phyloP scores from a whole-genome alignment of 305 asterid genomes.

The Nicotiana rustica region DNA sequence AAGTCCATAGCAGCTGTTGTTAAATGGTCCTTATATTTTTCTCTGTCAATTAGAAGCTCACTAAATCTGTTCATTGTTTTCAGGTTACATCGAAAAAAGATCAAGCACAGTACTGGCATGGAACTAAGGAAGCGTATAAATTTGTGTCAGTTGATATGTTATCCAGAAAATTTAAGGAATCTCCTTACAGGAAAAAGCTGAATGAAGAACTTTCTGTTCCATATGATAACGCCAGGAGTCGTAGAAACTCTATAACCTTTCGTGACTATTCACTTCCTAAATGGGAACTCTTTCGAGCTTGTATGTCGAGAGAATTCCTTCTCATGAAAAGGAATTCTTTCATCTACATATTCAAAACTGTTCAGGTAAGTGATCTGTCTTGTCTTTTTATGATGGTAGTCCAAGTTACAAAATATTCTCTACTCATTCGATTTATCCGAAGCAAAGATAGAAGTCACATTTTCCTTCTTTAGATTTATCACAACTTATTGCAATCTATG shows the following conservation, averaged over 20 bases:
- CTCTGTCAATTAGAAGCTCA: conserved; percentile 24
- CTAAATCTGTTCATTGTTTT: conserved; percentile 29
- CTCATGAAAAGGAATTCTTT: conserved; percentile 76
- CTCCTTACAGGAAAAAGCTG: conserved; percentile 52
- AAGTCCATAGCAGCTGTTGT: conserved; percentile 28
- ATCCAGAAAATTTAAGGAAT: conserved; percentile 57
- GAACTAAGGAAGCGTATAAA: conserved; percentile 49
- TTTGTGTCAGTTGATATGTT: conserved; percentile 61
- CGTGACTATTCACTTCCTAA: conserved; percentile 63
- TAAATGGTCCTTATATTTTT: conserved; percentile 7
- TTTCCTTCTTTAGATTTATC: background rate
- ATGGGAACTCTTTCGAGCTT: conserved; percentile 72
- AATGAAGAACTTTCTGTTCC: conserved; percentile 57
- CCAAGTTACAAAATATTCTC: background rate
- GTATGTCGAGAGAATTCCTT: conserved; percentile 82
- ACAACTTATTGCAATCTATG: background rate
- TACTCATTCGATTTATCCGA: background rate
- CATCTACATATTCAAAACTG: conserved; percentile 60
- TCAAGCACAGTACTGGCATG: conserved; percentile 80
- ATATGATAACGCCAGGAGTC: conserved; percentile 56
- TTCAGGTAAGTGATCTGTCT: conserved; percentile 59
- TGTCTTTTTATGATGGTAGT: background rate
- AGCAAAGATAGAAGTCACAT: background rate
- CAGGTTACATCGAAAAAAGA: conserved; percentile 82
- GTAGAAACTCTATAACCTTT: conserved; percentile 57